Percentiles rank a stretch among this genome's conserved stretches.
These are phyloP conservation scores for Candida albicans DNA, from an alignment of 1,139 yeast genomes.

Conservation along the genomic window DNA sequence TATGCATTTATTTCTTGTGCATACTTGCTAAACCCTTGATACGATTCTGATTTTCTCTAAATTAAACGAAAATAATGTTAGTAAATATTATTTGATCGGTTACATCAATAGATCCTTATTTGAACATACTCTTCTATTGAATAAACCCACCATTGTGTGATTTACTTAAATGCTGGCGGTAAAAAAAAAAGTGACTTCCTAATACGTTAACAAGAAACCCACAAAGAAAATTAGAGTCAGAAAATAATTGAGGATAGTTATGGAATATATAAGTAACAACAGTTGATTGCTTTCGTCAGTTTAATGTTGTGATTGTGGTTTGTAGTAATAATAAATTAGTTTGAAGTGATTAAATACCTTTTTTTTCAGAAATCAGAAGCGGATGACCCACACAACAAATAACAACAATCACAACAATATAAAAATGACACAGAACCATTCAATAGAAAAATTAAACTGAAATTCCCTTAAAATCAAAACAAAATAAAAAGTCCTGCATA, in stretches of 20 bases:
- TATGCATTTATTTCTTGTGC: slow-evolving; percentile 32
- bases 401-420: too few species aligned
- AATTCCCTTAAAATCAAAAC: too few species aligned
- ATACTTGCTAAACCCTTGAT: slow-evolving; percentile 43
- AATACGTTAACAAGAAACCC: not conserved
- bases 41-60: slow-evolving; percentile 15
- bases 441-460: too few species aligned
- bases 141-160: slow-evolving; percentile 10
- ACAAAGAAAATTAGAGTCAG: not conserved
- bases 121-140: slow-evolving; percentile 15
- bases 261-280: not conserved
- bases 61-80: not conserved
- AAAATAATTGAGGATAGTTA: not conserved
- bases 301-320: too few species aligned
- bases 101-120: not conserved
- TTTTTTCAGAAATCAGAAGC: too few species aligned
- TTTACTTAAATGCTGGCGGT: not conserved
- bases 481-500: too few species aligned
- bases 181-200: not conserved
- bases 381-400: too few species aligned
- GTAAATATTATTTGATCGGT: slow-evolving; percentile 1
- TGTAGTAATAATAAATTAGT: too few species aligned
- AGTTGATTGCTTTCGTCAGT: too few species aligned
- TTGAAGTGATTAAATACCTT: too few species aligned
- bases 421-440: too few species aligned